Conservation (phyloP, 768 basidiomycete species). For the Mycena leptocephala region DNA sequence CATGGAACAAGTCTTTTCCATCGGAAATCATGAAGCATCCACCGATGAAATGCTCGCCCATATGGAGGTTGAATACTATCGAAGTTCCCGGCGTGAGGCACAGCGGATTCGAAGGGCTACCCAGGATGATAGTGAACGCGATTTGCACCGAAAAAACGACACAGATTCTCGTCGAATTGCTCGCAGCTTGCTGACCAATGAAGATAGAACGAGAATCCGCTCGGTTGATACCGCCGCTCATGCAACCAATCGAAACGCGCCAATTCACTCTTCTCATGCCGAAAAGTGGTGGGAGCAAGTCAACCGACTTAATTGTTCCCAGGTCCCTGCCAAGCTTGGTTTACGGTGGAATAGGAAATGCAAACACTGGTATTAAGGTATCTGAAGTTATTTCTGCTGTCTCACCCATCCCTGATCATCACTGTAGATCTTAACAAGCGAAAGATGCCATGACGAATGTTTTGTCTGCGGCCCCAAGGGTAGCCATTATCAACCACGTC, state of each 20-base stretch:
- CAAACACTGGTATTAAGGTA: no score
- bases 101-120: not conserved
- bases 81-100: not conserved
- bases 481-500: no score
- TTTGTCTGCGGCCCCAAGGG: no score
- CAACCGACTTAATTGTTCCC: not conserved
- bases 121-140: not conserved
- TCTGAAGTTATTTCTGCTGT: no score
- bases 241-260: not conserved
- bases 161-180: not conserved
- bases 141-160: not conserved
- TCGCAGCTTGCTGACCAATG: not conserved
- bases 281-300: not conserved
- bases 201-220: not conserved
- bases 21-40: not conserved
- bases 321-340: no score
- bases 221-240: not conserved
- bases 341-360: no score
- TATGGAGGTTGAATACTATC: not conserved
- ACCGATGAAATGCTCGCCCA: not conserved
- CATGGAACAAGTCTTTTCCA: not conserved
- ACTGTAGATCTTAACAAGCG: no score
- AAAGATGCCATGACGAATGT: no score
- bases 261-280: not conserved
- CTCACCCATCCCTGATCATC: no score